Evolutionary conservation across 1,139 yeast species (phyloP).

Genomic region (Magnusiomyces magnusii): DNA sequence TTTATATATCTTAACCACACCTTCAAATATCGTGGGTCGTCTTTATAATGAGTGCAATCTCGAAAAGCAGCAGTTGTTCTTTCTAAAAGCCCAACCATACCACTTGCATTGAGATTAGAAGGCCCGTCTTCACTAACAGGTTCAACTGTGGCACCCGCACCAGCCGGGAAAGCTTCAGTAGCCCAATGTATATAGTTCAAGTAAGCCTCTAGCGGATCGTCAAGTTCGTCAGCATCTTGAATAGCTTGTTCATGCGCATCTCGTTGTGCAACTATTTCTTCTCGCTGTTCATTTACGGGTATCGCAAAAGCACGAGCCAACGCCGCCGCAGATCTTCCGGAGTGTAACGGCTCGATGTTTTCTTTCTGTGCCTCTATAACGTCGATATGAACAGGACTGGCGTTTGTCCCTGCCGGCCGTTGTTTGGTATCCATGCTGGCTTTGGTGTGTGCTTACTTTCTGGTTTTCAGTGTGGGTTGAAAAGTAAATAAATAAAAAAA

Average conservation of each 20-base stretch:
- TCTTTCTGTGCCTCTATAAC: constrained; percentile 68
- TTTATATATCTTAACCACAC: constrained; percentile 75
- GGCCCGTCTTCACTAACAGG: background rate
- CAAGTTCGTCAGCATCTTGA: constrained; percentile 48
- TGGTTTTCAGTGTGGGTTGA: no score
- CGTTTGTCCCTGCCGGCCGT: no score
- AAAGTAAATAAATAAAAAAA: no score
- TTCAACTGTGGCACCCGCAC: constrained; percentile 38
- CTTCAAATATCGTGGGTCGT: constrained; percentile 71
- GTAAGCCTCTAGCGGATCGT: constrained; percentile 75
- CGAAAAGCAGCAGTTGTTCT: constrained; percentile 64
- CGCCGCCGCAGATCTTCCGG: constrained; percentile 63
- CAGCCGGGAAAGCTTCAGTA: constrained; percentile 58
- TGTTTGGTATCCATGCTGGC: background rate
- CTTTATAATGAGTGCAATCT: constrained; percentile 58
- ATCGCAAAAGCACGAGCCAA: constrained; percentile 43
- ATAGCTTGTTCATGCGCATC: constrained; percentile 40
- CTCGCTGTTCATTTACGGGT: constrained; percentile 26
- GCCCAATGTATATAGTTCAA: constrained; percentile 71
- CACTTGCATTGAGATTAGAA: constrained; percentile 43
- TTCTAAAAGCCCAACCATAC: constrained; percentile 59
- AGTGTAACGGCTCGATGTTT: constrained; percentile 60
- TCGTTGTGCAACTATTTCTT: constrained; percentile 16
- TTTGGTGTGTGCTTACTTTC: no score
- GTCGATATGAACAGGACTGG: constrained; percentile 42